Percentiles rank a stretch among this genome's conserved stretches.
These are phyloP conservation scores for Penstemon newberryi DNA, from an alignment of 257 asterid genomes.

Conservation along the genomic window DNA sequence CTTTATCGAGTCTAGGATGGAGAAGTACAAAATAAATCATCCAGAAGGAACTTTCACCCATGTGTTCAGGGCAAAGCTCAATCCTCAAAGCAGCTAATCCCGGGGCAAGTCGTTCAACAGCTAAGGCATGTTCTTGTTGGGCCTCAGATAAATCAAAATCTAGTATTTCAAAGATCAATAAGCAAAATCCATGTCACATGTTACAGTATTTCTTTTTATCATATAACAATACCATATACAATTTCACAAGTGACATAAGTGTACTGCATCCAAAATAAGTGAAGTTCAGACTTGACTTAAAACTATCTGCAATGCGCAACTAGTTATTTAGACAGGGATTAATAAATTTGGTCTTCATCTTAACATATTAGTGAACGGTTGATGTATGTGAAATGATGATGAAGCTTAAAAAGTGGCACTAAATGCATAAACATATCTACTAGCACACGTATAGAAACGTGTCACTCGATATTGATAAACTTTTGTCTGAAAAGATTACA, in stretches of 20 bases:
- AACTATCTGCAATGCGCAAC: not conserved
- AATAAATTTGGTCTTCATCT: too few relatives aligned
- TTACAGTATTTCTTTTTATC: not conserved
- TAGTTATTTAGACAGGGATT: not conserved
- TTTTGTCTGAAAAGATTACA: too few relatives aligned
- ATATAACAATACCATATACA: not conserved
- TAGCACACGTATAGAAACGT: too few relatives aligned
- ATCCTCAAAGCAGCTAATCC: constrained; percentile 77
- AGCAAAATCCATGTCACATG: constrained; percentile 11
- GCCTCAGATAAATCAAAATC: constrained; percentile 79
- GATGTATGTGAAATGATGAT: too few relatives aligned
- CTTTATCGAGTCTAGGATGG: constrained; percentile 66
- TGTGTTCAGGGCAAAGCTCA: constrained; percentile 87
- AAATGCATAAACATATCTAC: too few relatives aligned
- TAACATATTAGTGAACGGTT: too few relatives aligned
- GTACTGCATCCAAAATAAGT: constrained; percentile 17
- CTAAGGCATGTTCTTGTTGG: constrained; percentile 93
- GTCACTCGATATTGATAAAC: too few relatives aligned
- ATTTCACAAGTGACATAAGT: constrained; percentile 10
- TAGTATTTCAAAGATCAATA: constrained; percentile 27
- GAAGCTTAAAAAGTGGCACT: too few relatives aligned
- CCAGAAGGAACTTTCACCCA: constrained; percentile 88
- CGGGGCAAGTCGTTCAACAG: constrained; percentile 81
- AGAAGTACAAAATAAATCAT: constrained; percentile 87
- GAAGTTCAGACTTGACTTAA: constrained; percentile 6